Evolutionary conservation across 495 filamentous ascomycete genomes (phyloP).

Genomic region (Trichoderma orchidacearum): DNA sequence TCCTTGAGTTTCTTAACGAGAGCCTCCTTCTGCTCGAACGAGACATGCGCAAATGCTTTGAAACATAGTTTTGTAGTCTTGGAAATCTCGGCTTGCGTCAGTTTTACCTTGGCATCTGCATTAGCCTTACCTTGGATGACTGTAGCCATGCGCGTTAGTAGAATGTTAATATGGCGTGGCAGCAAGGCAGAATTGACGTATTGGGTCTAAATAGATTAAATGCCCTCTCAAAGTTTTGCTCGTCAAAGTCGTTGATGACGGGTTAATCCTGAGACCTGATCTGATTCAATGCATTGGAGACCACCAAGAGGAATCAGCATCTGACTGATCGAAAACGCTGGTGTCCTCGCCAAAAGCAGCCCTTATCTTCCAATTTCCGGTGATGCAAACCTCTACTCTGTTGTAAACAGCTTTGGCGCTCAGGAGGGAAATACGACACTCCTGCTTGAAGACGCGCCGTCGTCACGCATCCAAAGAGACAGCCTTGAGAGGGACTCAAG

Average conservation of each 20-base stretch:
- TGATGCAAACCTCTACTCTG: conserved; percentile 45
- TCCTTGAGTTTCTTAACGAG: neutral
- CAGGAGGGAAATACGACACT: conserved; percentile 54
- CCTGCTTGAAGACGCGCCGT: conserved; percentile 45
- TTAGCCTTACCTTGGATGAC: conserved; percentile 30
- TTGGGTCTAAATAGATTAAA: conserved; percentile 29
- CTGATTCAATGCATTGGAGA: conserved; percentile 30
- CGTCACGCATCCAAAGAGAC: neutral
- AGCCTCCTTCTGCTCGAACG: conserved; percentile 3
- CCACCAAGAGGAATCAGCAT: conserved; percentile 39
- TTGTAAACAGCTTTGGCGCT: conserved; percentile 62
- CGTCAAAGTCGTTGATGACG: conserved; percentile 21
- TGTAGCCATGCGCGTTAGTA: neutral
- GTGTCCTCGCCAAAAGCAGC: conserved; percentile 43
- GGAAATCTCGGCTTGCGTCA: conserved; percentile 18
- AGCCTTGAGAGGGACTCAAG: conserved; percentile 18
- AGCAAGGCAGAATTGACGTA: neutral
- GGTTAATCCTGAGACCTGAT: conserved; percentile 22
- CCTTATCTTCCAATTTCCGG: conserved; percentile 27
- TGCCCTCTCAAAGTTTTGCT: conserved; percentile 30
- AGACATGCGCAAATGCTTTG: conserved; percentile 13
- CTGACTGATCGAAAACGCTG: conserved; percentile 37
- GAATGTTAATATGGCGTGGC: neutral
- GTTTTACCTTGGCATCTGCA: conserved; percentile 11
- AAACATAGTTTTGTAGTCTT: conserved; percentile 26